These are phyloP conservation scores for Podila minutissima DNA, from an alignment of 192 early-diverging fungal genomes.

Conservation along the genomic window DNA sequence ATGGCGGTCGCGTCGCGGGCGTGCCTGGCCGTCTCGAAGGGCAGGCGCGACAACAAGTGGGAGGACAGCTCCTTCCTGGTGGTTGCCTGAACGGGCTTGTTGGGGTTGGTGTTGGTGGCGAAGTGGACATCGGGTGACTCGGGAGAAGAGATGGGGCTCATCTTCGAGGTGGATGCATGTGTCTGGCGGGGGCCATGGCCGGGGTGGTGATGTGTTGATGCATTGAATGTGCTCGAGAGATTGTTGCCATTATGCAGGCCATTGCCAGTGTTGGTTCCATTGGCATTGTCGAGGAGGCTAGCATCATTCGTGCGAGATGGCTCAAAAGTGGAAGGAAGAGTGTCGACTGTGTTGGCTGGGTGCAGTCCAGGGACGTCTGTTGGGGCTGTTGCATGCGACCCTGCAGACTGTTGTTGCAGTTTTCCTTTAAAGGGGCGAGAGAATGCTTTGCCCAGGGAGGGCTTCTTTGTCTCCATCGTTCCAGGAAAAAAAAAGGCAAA, in stretches of 20 bases:
- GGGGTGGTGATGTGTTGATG: no score
- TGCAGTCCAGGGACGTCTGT: background rate
- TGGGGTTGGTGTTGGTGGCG: slow-evolving; percentile 1
- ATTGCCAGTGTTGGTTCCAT: background rate
- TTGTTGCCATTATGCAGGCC: no score
- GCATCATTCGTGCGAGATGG: background rate
- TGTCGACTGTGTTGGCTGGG: background rate
- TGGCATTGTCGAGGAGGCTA: background rate
- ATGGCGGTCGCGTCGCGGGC: slow-evolving; percentile 31
- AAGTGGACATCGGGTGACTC: slow-evolving; percentile 10
- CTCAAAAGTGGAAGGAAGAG: background rate
- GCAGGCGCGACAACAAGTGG: background rate
- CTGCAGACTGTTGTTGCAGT: background rate
- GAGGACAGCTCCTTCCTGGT: no score
- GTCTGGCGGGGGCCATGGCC: background rate
- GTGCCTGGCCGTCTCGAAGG: slow-evolving; percentile 8
- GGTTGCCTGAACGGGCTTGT: slow-evolving; percentile 10
- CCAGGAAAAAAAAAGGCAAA: background rate
- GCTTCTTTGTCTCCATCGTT: slow-evolving; percentile 45
- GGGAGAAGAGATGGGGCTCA: slow-evolving; percentile 12
- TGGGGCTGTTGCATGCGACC: background rate
- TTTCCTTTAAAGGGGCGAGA: slow-evolving; percentile 43
- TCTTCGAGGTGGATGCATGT: slow-evolving; percentile 15
- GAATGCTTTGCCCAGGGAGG: slow-evolving; percentile 41
- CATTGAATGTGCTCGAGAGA: no score